phyloP scores from a whole-genome alignment of 2,329 filamentous ascomycete genomes.

The Lachnellula hyalina region DNA sequence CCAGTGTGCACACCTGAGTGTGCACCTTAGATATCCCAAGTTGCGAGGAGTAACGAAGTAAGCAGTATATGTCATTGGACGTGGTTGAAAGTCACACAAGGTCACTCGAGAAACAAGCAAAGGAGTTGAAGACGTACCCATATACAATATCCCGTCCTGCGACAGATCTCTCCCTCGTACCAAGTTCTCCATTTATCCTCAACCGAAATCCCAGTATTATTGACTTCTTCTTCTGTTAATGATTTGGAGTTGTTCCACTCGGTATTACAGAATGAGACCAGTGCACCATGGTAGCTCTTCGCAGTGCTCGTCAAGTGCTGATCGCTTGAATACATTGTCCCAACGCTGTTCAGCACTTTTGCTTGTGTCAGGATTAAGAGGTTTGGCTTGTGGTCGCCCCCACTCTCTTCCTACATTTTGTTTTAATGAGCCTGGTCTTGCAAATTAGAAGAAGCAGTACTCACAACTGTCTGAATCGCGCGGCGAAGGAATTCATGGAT shows the following conservation, averaged over 20 bases:
- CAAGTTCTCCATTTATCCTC: conserved; percentile 33
- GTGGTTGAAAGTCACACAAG: background rate
- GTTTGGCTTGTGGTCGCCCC: conserved; percentile 4
- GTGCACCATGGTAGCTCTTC: conserved; percentile 10
- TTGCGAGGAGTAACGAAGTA: background rate
- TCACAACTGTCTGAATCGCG: conserved; percentile 34
- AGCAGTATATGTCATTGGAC: background rate
- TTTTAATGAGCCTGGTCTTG: background rate
- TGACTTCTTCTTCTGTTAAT: conserved; percentile 7
- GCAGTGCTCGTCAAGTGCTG: conserved; percentile 11
- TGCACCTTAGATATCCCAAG: too few relatives aligned
- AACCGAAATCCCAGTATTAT: background rate
- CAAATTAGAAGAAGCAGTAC: background rate
- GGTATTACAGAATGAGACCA: conserved; percentile 23
- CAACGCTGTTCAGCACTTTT: conserved; percentile 23
- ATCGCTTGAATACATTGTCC: conserved; percentile 22
- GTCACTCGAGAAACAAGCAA: background rate
- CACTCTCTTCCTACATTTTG: conserved; percentile 4
- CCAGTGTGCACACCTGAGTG: too few relatives aligned
- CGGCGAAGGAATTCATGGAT: conserved; percentile 39
- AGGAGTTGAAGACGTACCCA: conserved; percentile 33
- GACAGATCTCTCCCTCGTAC: conserved; percentile 34
- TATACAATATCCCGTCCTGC: conserved; percentile 37
- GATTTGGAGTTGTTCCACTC: conserved; percentile 10
- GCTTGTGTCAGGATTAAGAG: conserved; percentile 19